Conservation (phyloP, 2,329 filamentous ascomycete species). For the Teratosphaeria nubilosa region DNA sequence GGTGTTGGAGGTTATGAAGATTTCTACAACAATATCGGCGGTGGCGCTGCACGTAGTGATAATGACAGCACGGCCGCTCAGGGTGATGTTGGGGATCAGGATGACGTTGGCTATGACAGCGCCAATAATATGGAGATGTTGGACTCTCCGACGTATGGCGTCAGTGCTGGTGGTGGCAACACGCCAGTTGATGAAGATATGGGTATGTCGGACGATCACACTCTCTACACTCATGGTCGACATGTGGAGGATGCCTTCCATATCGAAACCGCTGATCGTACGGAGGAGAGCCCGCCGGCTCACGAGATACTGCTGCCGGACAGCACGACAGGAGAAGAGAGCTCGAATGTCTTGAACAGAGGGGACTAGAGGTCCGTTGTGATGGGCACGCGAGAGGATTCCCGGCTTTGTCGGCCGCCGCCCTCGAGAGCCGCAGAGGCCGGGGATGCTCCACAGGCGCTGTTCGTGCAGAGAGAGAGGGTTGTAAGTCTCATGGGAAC, state of each 20-base stretch:
- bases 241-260: not conserved
- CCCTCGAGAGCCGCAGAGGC: not conserved
- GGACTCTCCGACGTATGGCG: not conserved
- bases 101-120: not conserved
- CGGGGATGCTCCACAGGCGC: not conserved
- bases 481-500: not conserved
- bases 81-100: not conserved
- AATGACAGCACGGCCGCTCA: not conserved
- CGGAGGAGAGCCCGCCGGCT: not conserved
- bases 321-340: not conserved
- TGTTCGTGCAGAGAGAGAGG: not conserved
- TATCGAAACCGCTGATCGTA: not conserved
- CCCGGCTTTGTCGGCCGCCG: not conserved
- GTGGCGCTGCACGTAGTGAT: not conserved
- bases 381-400: not conserved
- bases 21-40: not conserved
- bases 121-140: not conserved
- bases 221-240: not conserved
- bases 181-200: not conserved
- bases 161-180: not conserved
- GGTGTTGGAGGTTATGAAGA: not conserved
- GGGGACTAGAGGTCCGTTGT: not conserved
- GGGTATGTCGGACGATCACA: not conserved
- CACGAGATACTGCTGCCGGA: not conserved
- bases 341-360: not conserved